Evolutionary conservation across 1,284 basidiomycete genomes (phyloP).

Genomic region (Boletellus deceptivus): DNA sequence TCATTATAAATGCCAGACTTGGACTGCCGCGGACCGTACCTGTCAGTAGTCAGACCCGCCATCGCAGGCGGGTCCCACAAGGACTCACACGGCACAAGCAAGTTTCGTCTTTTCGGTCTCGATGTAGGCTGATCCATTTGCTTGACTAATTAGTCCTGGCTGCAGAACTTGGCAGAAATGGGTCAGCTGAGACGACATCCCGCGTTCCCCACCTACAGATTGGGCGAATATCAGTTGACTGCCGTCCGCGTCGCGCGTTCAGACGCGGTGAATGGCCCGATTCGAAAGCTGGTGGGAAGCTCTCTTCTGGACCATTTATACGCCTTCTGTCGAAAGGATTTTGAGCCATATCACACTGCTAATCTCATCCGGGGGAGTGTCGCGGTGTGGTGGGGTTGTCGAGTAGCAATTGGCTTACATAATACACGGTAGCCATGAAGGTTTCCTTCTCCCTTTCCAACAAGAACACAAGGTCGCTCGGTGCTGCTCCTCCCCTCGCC

Average conservation of each 20-base stretch:
- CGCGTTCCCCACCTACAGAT: slow-evolving; percentile 63
- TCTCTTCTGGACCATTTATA: slow-evolving; percentile 86
- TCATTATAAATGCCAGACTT: slow-evolving; percentile 80
- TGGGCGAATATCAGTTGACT: slow-evolving; percentile 67
- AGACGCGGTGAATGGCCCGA: slow-evolving; percentile 25
- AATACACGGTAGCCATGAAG: slow-evolving; percentile 52
- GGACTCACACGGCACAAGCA: slow-evolving; percentile 85
- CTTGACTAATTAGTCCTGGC: slow-evolving; percentile 86
- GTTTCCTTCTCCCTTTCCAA: slow-evolving; percentile 73
- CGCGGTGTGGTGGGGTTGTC: too few relatives aligned
- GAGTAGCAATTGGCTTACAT: slow-evolving; percentile 16
- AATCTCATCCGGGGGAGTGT: too few relatives aligned
- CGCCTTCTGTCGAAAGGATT: slow-evolving; percentile 78
- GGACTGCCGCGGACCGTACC: slow-evolving; percentile 91
- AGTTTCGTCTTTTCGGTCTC: slow-evolving; percentile 89
- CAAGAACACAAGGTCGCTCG: slow-evolving; percentile 54
- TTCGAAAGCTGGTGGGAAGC: slow-evolving; percentile 62
- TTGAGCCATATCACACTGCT: slow-evolving; percentile 41
- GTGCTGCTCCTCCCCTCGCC: slow-evolving; percentile 54
- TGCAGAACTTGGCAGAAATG: slow-evolving; percentile 65
- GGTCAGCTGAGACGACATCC: slow-evolving; percentile 8
- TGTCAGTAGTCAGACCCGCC: slow-evolving; percentile 33
- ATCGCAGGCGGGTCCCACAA: background rate
- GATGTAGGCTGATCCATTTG: slow-evolving; percentile 94
- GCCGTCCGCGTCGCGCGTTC: slow-evolving; percentile 36